Percentiles rank a stretch among this genome's conserved stretches.
Evolutionary conservation across 2,329 filamentous ascomycete genomes (phyloP).

Genomic region (Zymoseptoria ardabiliae): DNA sequence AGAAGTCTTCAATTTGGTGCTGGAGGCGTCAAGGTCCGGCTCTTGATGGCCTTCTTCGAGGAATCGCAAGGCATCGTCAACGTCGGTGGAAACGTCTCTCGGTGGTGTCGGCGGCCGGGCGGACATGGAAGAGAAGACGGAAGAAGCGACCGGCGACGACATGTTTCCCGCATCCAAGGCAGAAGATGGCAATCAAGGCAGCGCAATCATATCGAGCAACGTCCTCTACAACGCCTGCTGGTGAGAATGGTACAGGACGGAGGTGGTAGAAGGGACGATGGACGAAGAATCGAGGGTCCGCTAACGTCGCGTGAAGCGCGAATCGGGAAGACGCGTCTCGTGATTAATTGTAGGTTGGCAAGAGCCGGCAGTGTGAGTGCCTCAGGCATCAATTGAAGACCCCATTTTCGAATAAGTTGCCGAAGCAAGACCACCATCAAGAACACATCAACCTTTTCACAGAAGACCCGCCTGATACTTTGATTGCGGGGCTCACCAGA

Average conservation of each 20-base stretch:
- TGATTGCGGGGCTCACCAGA: too few relatives aligned
- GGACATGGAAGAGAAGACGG: conserved; percentile 41
- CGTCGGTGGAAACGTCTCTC: conserved; percentile 38
- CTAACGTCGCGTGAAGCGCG: neutral
- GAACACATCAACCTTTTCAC: neutral
- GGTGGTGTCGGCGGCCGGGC: conserved; percentile 51
- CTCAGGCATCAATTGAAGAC: neutral
- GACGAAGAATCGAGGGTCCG: neutral
- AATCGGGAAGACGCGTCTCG: neutral
- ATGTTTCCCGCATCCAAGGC: conserved; percentile 5
- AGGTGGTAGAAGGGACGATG: neutral
- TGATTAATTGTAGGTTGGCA: neutral
- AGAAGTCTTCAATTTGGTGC: neutral
- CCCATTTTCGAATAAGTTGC: neutral
- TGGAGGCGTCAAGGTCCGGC: conserved; percentile 1
- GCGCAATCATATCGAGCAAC: neutral
- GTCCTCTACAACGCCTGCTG: neutral
- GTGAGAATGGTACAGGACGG: neutral
- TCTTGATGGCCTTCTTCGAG: conserved; percentile 32
- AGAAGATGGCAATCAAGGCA: neutral
- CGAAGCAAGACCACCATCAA: neutral
- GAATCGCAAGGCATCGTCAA: conserved; percentile 30
- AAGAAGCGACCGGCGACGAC: conserved; percentile 14
- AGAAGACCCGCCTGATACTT: neutral
- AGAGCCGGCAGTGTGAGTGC: neutral